Conservation (phyloP, 208 protist genomes). For the Crithidia sp. region DNA sequence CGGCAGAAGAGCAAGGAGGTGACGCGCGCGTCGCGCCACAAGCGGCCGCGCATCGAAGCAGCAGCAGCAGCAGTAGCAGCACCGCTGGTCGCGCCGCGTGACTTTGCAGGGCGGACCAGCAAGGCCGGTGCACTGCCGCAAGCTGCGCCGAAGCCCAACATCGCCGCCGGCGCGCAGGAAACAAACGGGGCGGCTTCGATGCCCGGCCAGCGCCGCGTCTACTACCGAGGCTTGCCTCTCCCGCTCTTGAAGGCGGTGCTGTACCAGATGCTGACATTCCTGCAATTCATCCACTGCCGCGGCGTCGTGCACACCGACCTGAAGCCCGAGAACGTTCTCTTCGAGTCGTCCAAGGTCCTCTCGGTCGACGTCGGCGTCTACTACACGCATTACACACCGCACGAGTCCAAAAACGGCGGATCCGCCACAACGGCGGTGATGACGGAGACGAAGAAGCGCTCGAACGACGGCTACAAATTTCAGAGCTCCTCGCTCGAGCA, state of each 20-base stretch:
- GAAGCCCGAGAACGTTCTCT: conserved; percentile 88
- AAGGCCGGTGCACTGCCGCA: not conserved
- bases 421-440: not conserved
- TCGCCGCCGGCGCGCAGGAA: not conserved
- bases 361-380: conserved; percentile 42
- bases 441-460: conserved; percentile 29
- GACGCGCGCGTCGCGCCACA: conserved; percentile 25
- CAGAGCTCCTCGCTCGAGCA: conserved; percentile 43
- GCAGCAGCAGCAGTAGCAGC: not conserved
- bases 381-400: conserved; percentile 33
- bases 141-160: conserved; percentile 12
- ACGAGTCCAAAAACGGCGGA: not conserved
- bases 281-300: conserved; percentile 63
- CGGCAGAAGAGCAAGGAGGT: conserved; percentile 45
- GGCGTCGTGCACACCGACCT: conserved; percentile 86
- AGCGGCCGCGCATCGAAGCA: conserved; percentile 28
- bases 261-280: conserved; percentile 78
- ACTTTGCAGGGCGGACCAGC: conserved; percentile 13
- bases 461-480: conserved; percentile 37
- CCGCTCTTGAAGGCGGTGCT: conserved; percentile 60
- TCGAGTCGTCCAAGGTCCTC: conserved; percentile 63
- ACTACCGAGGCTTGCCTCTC: conserved; percentile 62
- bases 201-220: conserved; percentile 33
- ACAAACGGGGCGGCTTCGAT: not conserved
- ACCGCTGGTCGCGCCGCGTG: not conserved